A percentile compares a stretch with the other conserved stretches of the same genome.
Evolutionary conservation across 768 basidiomycete genomes (phyloP).

Genomic region (Zangia roseola): DNA sequence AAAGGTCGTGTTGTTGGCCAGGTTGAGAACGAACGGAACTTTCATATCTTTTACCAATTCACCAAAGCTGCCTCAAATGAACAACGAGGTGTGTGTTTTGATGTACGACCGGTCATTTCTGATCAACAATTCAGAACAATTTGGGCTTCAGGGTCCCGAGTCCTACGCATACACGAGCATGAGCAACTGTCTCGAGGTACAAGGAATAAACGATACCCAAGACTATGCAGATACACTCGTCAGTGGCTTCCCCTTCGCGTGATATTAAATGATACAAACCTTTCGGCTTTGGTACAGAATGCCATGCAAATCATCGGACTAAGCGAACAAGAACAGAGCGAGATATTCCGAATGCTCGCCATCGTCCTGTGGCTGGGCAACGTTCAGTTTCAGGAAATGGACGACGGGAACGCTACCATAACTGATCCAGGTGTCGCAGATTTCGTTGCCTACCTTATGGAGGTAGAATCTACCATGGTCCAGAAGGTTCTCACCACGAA

Average conservation of each 20-base stretch:
- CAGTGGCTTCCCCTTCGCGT: slow-evolving; percentile 28
- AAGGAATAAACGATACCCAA: slow-evolving; percentile 83
- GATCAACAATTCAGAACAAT: slow-evolving; percentile 61
- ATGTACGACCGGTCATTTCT: slow-evolving; percentile 6
- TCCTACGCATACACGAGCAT: slow-evolving; percentile 91
- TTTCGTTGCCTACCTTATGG: slow-evolving; percentile 94
- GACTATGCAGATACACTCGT: slow-evolving; percentile 91
- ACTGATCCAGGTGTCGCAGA: slow-evolving; percentile 87
- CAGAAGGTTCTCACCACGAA: slow-evolving; percentile 85
- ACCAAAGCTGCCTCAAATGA: slow-evolving; percentile 91
- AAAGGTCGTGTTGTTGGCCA: slow-evolving; percentile 97
- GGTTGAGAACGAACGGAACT: slow-evolving; percentile 93
- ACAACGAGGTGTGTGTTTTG: slow-evolving; percentile 68
- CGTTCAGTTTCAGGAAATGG: slow-evolving; percentile 83
- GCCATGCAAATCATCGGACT: slow-evolving; percentile 95
- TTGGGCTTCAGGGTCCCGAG: slow-evolving; percentile 94
- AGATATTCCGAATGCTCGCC: slow-evolving; percentile 93
- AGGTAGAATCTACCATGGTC: slow-evolving; percentile 72
- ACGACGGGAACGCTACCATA: slow-evolving; percentile 84
- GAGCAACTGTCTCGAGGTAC: slow-evolving; percentile 90
- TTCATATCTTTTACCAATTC: slow-evolving; percentile 99
- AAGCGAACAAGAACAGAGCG: slow-evolving; percentile 77
- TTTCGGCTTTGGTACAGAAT: slow-evolving; percentile 46
- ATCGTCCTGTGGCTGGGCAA: slow-evolving; percentile 96
- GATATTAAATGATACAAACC: not conserved